Evolutionary conservation across 192 early-diverging fungal species (phyloP).

Genomic region (Coemansia sp.): DNA sequence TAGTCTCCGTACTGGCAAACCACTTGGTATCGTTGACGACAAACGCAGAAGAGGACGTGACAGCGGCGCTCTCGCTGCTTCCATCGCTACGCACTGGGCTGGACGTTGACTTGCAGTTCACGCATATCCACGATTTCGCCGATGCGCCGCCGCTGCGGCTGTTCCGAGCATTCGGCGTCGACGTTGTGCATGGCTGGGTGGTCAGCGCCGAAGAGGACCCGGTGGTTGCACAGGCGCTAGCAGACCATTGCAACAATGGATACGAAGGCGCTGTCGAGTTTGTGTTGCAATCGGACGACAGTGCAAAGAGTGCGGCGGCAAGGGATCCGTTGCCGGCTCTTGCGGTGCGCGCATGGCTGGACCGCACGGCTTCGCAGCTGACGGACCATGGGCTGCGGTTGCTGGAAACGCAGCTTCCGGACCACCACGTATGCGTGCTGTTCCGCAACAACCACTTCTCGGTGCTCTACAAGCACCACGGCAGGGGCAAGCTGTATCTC

Average conservation of each 20-base stretch:
- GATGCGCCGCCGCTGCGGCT: slow-evolving; percentile 59
- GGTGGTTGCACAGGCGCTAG: slow-evolving; percentile 58
- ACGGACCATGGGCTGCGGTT: slow-evolving; percentile 74
- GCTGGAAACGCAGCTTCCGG: slow-evolving; percentile 64
- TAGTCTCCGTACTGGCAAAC: slow-evolving; percentile 76
- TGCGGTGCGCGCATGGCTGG: slow-evolving; percentile 66
- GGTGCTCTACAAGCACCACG: slow-evolving; percentile 63
- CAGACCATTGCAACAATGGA: slow-evolving; percentile 52
- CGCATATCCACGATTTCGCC: slow-evolving; percentile 70
- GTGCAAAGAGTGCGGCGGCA: slow-evolving; percentile 16
- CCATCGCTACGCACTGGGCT: slow-evolving; percentile 47
- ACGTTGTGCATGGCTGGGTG: slow-evolving; percentile 90
- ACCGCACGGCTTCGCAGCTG: slow-evolving; percentile 75
- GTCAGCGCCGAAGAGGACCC: slow-evolving; percentile 62
- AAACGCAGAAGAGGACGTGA: slow-evolving; percentile 11
- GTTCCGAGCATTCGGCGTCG: slow-evolving; percentile 78
- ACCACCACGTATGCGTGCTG: slow-evolving; percentile 65
- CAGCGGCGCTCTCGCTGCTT: slow-evolving; percentile 24
- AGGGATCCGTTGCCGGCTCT: slow-evolving; percentile 35
- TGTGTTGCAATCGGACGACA: slow-evolving; percentile 63
- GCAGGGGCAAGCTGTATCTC: slow-evolving; percentile 52
- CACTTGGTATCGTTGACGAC: slow-evolving; percentile 36
- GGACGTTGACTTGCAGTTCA: slow-evolving; percentile 87
- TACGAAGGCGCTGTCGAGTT: slow-evolving; percentile 84
- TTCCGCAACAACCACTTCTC: slow-evolving; percentile 97